Evolutionary conservation across 768 basidiomycete species (phyloP), one percentile per base, ranked within the genome.

Genomic region (Auriscalpium orientale): DNA sequence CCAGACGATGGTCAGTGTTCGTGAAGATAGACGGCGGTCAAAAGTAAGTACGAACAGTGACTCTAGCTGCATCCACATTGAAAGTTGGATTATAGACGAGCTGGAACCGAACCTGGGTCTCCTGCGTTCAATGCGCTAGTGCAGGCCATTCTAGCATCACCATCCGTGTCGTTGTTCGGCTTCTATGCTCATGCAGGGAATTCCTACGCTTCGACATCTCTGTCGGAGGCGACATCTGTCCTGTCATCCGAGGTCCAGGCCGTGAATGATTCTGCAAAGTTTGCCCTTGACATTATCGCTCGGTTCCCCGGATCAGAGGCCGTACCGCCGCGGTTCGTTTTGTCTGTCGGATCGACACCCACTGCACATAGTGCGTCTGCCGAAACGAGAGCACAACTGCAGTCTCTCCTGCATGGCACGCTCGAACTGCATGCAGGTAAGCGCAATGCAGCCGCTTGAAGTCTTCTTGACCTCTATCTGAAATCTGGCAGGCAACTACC

Each of bases 271-370:
- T 84, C 85, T 2, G 87, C 90, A 0, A 72, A 71, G 28, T 71
- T 79, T 49, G 83, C 81, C 0, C 65, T 84, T 34, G 72, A 75
- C 40, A 28, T 28, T 7, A 28, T 28, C 28, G 28, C 28, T 5
- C 28, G 28, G 28, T 28, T 7, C 7, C 28, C 28, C 5, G 28
- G 28, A 28, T 4, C 28, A 28, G 28, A 28, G 7, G 28, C 28
- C 28, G 4, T 7, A 7, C 4, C 28, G 28, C 68, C 73, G 38
- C 76, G 80, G 6, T 91, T 88, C 62, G 78, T 89, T 2, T 71
- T 94, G 37, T 87, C 87, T 2, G 84, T 93, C 2, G 91, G 91
- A 20, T 87, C 90, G n/a, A 93, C 91, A 2, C 91, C 91, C 1
- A 85, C 91, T 2, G 91, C 91, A 0, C 88, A 92, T 65, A 85